phyloP scores from a whole-genome alignment of 352 stramenopile species.

The Globisporangium recalcitrans region DNA sequence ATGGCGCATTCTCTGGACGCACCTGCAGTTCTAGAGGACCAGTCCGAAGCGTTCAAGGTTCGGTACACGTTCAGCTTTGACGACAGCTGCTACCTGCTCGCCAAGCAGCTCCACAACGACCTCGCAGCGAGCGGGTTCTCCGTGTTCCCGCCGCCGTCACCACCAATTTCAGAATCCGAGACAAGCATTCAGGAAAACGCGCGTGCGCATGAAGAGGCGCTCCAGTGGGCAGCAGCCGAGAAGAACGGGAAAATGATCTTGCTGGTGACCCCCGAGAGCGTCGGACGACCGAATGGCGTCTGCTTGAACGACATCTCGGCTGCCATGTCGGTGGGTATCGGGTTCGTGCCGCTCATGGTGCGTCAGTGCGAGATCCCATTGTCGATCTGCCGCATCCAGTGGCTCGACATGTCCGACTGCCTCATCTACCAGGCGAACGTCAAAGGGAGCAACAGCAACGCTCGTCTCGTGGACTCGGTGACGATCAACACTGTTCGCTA shows the following conservation, averaged over 20 bases:
- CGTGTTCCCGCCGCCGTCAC: slow-evolving; percentile 27
- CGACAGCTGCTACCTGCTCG: slow-evolving; percentile 50
- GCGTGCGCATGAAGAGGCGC: slow-evolving; percentile 38
- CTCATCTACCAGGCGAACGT: slow-evolving; percentile 34
- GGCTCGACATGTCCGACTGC: slow-evolving; percentile 71
- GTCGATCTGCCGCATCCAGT: slow-evolving; percentile 79
- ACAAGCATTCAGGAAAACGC: slow-evolving; percentile 12
- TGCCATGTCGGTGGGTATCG: slow-evolving; percentile 56
- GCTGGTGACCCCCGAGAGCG: slow-evolving; percentile 63
- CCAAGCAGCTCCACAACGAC: slow-evolving; percentile 46
- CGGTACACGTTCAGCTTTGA: slow-evolving; percentile 72
- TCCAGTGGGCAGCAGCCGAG: slow-evolving; percentile 50
- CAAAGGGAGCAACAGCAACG: neutral
- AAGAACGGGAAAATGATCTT: slow-evolving; percentile 68
- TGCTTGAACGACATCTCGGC: slow-evolving; percentile 74
- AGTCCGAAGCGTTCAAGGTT: slow-evolving; percentile 12
- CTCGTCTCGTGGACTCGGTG: slow-evolving; percentile 14
- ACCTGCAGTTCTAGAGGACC: neutral
- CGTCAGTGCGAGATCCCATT: slow-evolving; percentile 70
- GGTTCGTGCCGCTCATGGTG: slow-evolving; percentile 72
- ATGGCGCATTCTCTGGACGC: neutral
- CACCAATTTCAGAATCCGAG: slow-evolving; percentile 5
- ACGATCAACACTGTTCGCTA: slow-evolving; percentile 57
- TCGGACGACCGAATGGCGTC: slow-evolving; percentile 52
- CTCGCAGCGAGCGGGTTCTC: slow-evolving; percentile 39